Percentiles rank a stretch among this genome's conserved stretches.
Evolutionary conservation across 805 yeast genomes (phyloP).

Genomic region (Ogataea trehalophila): DNA sequence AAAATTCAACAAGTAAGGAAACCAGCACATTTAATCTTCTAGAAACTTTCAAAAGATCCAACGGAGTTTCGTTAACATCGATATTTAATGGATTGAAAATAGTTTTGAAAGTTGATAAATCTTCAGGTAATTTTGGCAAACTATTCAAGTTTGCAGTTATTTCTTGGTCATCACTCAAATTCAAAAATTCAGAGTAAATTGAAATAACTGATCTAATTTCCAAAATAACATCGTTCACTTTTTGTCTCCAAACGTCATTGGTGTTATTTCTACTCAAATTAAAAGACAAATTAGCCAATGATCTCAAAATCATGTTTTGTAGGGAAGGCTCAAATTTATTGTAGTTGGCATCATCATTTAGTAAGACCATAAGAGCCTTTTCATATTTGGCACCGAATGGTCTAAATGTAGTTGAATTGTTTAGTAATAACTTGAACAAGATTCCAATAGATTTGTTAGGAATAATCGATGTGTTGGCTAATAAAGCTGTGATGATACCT

Average conservation of each 20-base stretch:
- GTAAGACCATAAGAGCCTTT: constrained; percentile 35
- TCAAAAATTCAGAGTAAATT: constrained; percentile 57
- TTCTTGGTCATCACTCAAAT: constrained; percentile 52
- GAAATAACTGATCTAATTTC: constrained; percentile 52
- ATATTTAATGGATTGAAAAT: constrained; percentile 47
- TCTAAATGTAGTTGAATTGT: constrained; percentile 75
- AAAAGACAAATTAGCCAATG: constrained; percentile 52
- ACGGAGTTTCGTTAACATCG: constrained; percentile 51
- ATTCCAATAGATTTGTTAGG: constrained; percentile 36
- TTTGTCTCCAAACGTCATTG: constrained; percentile 40
- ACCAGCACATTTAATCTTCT: constrained; percentile 45
- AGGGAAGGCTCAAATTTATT: constrained; percentile 35
- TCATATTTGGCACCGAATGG: constrained; percentile 68
- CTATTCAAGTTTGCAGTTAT: constrained; percentile 34
- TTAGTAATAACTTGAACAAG: constrained; percentile 39
- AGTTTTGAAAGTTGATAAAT: constrained; percentile 13
- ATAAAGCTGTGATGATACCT: constrained; percentile 47
- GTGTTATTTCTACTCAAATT: constrained; percentile 49
- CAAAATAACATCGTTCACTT: constrained; percentile 41
- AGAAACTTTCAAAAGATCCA: constrained; percentile 46
- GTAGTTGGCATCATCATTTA: constrained; percentile 31
- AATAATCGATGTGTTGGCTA: constrained; percentile 40
- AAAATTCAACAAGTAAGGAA: constrained; percentile 40
- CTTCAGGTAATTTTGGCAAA: constrained; percentile 34
- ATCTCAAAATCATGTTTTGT: constrained; percentile 38